These are phyloP conservation scores for Salix exigua DNA, from an alignment of 345 rosid genomes.

Conservation along the genomic window DNA sequence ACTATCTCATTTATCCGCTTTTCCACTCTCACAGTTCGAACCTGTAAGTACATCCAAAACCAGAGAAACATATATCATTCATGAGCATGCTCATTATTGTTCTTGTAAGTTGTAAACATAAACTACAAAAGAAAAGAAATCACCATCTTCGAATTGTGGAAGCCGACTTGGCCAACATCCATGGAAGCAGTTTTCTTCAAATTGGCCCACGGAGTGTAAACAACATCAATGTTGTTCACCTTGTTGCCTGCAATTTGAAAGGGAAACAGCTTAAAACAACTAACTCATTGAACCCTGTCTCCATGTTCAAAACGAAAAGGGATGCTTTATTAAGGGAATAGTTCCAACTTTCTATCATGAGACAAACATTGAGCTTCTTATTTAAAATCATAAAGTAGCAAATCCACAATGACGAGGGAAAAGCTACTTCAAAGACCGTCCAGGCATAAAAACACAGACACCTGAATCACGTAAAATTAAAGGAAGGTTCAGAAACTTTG, in stretches of 20 bases:
- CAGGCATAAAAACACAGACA: background rate
- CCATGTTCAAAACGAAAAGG: background rate
- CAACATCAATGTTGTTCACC: slow-evolving; percentile 89
- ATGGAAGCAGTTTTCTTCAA: slow-evolving; percentile 93
- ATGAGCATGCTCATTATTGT: background rate
- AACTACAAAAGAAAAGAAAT: slow-evolving; percentile 1
- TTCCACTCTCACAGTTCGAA: slow-evolving; percentile 85
- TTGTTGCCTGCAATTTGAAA: slow-evolving; percentile 63
- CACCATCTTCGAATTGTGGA: slow-evolving; percentile 84
- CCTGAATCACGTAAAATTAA: background rate
- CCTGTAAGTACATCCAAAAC: slow-evolving; percentile 40
- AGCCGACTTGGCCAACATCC: slow-evolving; percentile 99
- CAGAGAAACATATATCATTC: slow-evolving; percentile 10
- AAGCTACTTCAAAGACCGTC: background rate
- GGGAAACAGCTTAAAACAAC: background rate
- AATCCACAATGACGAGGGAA: background rate
- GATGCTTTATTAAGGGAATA: background rate
- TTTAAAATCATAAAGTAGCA: background rate
- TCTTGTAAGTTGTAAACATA: background rate
- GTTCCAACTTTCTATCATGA: background rate
- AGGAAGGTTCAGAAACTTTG: slow-evolving; percentile 10
- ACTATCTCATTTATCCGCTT: slow-evolving; percentile 87
- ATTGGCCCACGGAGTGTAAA: slow-evolving; percentile 94
- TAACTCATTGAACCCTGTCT: background rate
- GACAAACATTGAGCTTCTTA: background rate